Conservation (phyloP, 331 rosid species). For the Saraca asoca region DNA sequence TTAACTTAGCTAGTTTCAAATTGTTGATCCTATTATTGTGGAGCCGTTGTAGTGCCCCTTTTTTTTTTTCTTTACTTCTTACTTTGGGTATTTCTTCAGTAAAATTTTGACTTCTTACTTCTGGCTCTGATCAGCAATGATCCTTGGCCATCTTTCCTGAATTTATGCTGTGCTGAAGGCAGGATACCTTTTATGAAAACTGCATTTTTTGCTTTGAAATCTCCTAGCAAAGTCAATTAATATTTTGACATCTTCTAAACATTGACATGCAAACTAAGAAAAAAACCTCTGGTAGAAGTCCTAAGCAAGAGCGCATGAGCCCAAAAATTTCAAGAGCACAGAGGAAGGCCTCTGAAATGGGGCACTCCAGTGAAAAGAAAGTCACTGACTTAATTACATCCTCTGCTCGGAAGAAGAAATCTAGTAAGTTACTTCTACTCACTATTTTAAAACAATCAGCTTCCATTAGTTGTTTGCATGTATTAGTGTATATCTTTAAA, state of each 20-base stretch:
- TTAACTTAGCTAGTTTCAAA: neutral
- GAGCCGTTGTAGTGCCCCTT: neutral
- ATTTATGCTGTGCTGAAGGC: constrained; percentile 16
- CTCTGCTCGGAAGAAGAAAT: constrained; percentile 69
- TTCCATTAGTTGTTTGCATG: neutral
- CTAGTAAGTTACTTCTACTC: constrained; percentile 49
- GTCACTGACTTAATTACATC: constrained; percentile 75
- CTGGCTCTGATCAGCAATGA: neutral
- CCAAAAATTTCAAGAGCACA: constrained; percentile 74
- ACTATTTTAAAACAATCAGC: neutral
- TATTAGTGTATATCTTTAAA: neutral
- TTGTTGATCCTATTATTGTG: neutral
- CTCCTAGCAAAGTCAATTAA: constrained; percentile 31
- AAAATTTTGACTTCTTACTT: constrained; percentile 4
- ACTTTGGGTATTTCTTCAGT: neutral
- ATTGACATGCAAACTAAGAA: constrained; percentile 84
- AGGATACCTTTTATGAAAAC: constrained; percentile 27
- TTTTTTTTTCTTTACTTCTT: neutral
- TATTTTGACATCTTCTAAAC: constrained; percentile 17
- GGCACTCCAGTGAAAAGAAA: constrained; percentile 62
- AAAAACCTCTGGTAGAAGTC: constrained; percentile 58
- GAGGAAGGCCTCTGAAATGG: constrained; percentile 61
- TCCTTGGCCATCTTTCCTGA: constrained; percentile 5
- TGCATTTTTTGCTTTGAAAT: constrained; percentile 30
- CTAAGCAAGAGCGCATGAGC: constrained; percentile 52